Evolutionary conservation across 2,329 filamentous ascomycete genomes (phyloP), one percentile per base, ranked within the genome.

Genomic region (Sarocladiaceae sp.): DNA sequence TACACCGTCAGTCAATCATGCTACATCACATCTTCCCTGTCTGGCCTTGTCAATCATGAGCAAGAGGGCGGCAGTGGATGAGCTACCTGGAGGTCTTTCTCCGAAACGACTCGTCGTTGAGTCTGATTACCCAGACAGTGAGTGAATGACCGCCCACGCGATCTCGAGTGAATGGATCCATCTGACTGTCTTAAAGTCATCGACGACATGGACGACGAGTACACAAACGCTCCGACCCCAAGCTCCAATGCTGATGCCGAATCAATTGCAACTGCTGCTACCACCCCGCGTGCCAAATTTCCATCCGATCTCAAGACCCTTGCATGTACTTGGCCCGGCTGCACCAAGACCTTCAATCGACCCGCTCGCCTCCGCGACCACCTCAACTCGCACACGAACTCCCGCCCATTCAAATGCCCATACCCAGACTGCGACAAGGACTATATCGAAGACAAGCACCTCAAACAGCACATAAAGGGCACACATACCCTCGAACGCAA

Each of bases 371-470:
- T 96, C 3, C 74, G 83, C 48, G 82, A 87, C 47, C 91, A 97
- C 57, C 66, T 91, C 19, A 78, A 88, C 50, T 89, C 85, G 1
- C 91, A 97, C 62, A 91, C 80, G 44, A 88, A 91, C 53, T 86
- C 91, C 53, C 80, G 90, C 1, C 82, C 88, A 0, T 94, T 85
- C 62, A 72, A 73, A 31, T 97, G 91, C 58, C 68, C 73, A 2
- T 75, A 83, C 49, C 66, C 73, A 5, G 81, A 66, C 33, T 97
- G 91, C 58, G 78, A 80, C 55, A 96, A 95, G 68, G 77, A 82
- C 33, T 97, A 95, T 60, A 77, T 88, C 12, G 86, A 93, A 49
- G 80, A 88, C 52, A 91, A 91, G 54, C 89, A 96, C 64, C 72
- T 96, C 15, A 82, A 84, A 48, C 83, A 89, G 51, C 91, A 97